A percentile compares a stretch with the other conserved stretches of the same genome.
phyloP scores from a whole-genome alignment of 2,329 filamentous ascomycete genomes.

The Fusarium annulatum region DNA sequence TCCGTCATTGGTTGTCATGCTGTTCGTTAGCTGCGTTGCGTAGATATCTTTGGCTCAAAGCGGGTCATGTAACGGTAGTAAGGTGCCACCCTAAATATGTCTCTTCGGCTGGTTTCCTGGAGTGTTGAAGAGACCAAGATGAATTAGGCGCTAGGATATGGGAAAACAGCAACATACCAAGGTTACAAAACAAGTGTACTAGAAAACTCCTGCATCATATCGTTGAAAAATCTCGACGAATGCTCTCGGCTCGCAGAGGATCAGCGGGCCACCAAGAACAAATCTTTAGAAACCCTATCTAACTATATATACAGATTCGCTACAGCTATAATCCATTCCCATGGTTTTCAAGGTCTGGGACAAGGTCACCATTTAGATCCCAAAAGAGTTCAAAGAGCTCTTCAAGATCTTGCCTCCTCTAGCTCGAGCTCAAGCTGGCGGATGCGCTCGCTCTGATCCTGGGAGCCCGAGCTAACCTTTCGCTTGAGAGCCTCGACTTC shows the following conservation, averaged over 20 bases:
- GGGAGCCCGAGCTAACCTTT: slow-evolving; percentile 67
- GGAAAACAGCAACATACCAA: not conserved
- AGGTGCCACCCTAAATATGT: not conserved
- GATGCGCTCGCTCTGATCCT: slow-evolving; percentile 75
- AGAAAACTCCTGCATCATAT: not conserved
- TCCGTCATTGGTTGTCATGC: not conserved
- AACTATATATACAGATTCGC: slow-evolving; percentile 43
- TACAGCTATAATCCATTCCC: slow-evolving; percentile 30
- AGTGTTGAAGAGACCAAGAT: not conserved
- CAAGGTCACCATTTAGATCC: slow-evolving; percentile 3
- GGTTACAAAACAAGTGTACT: not conserved
- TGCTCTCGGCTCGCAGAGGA: not conserved
- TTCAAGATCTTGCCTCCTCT: slow-evolving; percentile 70
- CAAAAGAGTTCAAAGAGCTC: not conserved
- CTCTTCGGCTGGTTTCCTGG: not conserved
- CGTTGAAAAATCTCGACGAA: not conserved
- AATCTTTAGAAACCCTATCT: slow-evolving; percentile 41
- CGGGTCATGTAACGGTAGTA: not conserved
- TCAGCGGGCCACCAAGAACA: slow-evolving; percentile 34
- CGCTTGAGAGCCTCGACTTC: slow-evolving; percentile 87
- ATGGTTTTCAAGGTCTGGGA: slow-evolving; percentile 21
- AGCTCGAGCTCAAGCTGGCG: slow-evolving; percentile 75
- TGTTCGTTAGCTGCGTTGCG: not conserved
- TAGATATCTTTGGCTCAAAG: not conserved
- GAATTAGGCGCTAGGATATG: not conserved